Evolutionary conservation across 495 filamentous ascomycete genomes (phyloP), one percentile per base, ranked within the genome.

Genomic region (Podospora bellae-mahoneyi): DNA sequence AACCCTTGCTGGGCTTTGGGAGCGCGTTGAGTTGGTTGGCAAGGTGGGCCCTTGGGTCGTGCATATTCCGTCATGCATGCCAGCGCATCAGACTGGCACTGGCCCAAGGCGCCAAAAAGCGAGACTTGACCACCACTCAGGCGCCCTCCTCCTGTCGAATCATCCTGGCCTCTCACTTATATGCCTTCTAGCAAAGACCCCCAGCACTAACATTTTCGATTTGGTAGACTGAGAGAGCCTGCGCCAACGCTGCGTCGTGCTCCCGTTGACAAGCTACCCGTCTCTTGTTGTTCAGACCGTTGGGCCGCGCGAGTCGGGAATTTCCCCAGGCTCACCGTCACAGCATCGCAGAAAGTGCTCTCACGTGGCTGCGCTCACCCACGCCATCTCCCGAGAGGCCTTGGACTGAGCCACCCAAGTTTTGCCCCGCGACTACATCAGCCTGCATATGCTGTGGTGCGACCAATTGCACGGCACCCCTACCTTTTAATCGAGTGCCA

Each of bases 41-140:
- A 68, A 62, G 80, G 81, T 83, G 81, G 81, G 77, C 78, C 81
- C 7, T 32, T 79, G 74, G 78, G 77, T 80, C 77, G 74, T 84
- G 81, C 82, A 83, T 83, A 81, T 83, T 78, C 82, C 81, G 81
- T 82, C 81, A 84, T 84, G 82, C 82, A 84, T 84, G 82, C 82
- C 82, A 84, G 79, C 82, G 80, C 82, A 84, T 84, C 82, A 84
- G 81, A 70, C 69, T 74, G 77, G 39, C 39, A 76, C 75, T 78
- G 78, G 78, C 71, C 80, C 76, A 79, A 76, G 77, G 80, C 81
- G 77, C 79, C 76, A 80, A 78, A 78, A 73, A 67, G 68, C 72
- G 69, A 69, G 64, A 75, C 73, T 19, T 75, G 74, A 77, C 78
- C 77, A 78, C 79, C 75, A 75, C 73, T 68, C 65, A 72, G 53